A percentile compares a stretch with the other conserved stretches of the same genome.
Evolutionary conservation across 1,284 basidiomycete species (phyloP).

Genomic region (Trametes hirsuta): DNA sequence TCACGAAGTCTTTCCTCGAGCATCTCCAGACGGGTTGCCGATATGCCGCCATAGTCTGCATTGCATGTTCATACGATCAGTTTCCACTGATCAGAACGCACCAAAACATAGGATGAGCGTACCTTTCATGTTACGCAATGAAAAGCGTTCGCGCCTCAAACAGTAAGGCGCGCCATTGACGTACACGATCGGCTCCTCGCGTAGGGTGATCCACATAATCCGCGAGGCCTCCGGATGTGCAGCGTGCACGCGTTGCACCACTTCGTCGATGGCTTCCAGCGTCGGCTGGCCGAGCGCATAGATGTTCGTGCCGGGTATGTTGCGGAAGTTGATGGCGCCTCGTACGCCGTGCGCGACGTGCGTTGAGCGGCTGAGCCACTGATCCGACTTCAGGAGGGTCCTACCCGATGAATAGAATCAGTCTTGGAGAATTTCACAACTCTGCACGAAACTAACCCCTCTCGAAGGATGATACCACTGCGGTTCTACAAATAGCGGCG

Average conservation of each 20-base stretch:
- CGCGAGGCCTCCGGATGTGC: slow-evolving; percentile 63
- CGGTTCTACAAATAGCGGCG: slow-evolving; percentile 60
- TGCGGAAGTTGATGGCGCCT: slow-evolving; percentile 95
- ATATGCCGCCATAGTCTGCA: slow-evolving; percentile 91
- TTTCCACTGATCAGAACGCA: background rate
- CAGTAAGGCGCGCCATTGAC: slow-evolving; percentile 89
- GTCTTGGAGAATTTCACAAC: slow-evolving; percentile 1
- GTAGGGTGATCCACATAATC: slow-evolving; percentile 91
- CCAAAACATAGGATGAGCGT: background rate
- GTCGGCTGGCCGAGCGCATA: slow-evolving; percentile 95
- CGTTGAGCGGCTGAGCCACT: slow-evolving; percentile 80
- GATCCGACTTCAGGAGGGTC: slow-evolving; percentile 88
- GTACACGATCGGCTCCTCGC: slow-evolving; percentile 95
- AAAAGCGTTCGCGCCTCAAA: slow-evolving; percentile 77
- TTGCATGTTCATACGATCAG: no score
- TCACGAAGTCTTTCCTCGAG: slow-evolving; percentile 91
- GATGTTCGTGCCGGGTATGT: slow-evolving; percentile 82
- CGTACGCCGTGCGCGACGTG: slow-evolving; percentile 72
- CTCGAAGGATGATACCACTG: slow-evolving; percentile 90
- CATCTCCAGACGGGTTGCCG: slow-evolving; percentile 82
- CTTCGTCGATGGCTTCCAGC: slow-evolving; percentile 85
- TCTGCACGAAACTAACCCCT: slow-evolving; percentile 57
- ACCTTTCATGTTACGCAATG: slow-evolving; percentile 89
- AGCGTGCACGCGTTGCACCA: slow-evolving; percentile 71
- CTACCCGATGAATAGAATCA: slow-evolving; percentile 41